Evolutionary conservation across 345 rosid species (phyloP).

Genomic region (Lepidium aucheri): DNA sequence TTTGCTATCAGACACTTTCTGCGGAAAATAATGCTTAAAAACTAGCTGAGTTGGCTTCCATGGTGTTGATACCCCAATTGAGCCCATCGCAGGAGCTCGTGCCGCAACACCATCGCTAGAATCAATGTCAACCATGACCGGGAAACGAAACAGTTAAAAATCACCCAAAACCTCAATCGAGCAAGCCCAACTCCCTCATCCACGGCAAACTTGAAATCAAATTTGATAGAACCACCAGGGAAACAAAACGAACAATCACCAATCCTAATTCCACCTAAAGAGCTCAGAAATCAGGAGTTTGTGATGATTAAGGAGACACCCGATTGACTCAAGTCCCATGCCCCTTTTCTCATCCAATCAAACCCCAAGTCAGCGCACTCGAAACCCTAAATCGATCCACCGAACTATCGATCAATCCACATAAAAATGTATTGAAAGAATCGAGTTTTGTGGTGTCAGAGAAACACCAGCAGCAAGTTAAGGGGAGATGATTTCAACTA

Average conservation of each 20-base stretch:
- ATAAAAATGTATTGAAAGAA: slow-evolving; percentile 6
- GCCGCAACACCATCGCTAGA: slow-evolving; percentile 34
- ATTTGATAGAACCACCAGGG: background rate
- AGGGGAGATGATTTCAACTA: background rate
- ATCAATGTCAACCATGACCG: slow-evolving; percentile 54
- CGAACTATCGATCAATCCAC: slow-evolving; percentile 19
- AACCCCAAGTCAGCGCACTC: slow-evolving; percentile 32
- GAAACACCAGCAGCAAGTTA: background rate
- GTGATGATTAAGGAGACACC: slow-evolving; percentile 30
- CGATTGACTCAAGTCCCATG: slow-evolving; percentile 75
- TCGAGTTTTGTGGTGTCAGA: background rate
- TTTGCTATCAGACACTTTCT: slow-evolving; percentile 28
- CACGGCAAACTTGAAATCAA: background rate
- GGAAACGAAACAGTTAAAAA: slow-evolving; percentile 31
- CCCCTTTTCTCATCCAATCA: slow-evolving; percentile 40
- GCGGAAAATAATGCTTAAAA: slow-evolving; percentile 38
- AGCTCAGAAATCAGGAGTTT: slow-evolving; percentile 20
- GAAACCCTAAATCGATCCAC: slow-evolving; percentile 38
- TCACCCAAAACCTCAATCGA: slow-evolving; percentile 23
- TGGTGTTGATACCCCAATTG: slow-evolving; percentile 24
- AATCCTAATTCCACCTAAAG: slow-evolving; percentile 4
- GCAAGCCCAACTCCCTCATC: slow-evolving; percentile 33
- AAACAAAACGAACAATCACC: slow-evolving; percentile 20
- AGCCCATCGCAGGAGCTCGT: slow-evolving; percentile 26
- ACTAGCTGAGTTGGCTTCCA: slow-evolving; percentile 76